Evolutionary conservation across 768 basidiomycete species (phyloP).

Genomic region (Lentinula aciculospora): DNA sequence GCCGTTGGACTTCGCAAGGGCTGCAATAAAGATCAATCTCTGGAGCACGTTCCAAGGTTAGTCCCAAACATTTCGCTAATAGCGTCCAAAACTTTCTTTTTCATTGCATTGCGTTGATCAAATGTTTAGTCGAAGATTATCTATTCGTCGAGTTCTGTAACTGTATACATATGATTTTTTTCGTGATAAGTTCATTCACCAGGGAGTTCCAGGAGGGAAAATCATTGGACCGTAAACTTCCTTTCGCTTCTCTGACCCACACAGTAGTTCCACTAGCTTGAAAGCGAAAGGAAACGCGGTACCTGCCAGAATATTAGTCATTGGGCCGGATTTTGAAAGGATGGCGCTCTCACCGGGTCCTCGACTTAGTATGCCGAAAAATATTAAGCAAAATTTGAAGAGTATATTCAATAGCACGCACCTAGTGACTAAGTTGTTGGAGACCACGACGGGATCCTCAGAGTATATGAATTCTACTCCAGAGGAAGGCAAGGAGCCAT

Average conservation of each 20-base stretch:
- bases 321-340: background rate
- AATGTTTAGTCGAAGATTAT: too few relatives aligned
- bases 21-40: slow-evolving; percentile 42
- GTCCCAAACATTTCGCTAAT: slow-evolving; percentile 6
- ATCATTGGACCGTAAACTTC: slow-evolving; percentile 66
- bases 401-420: slow-evolving; percentile 18
- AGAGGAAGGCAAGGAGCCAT: background rate
- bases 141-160: background rate
- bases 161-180: background rate
- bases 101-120: too few relatives aligned
- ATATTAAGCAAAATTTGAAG: background rate
- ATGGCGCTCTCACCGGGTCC: slow-evolving; percentile 50
- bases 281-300: slow-evolving; percentile 76
- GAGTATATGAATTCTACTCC: slow-evolving; percentile 58
- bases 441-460: slow-evolving; percentile 70
- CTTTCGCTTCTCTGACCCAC: slow-evolving; percentile 54
- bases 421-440: slow-evolving; percentile 76
- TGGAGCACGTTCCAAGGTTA: slow-evolving; percentile 31
- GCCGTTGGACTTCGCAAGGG: slow-evolving; percentile 38
- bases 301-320: slow-evolving; percentile 29
- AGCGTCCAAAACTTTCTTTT: background rate
- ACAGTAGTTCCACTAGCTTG: slow-evolving; percentile 66
- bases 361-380: slow-evolving; percentile 36
- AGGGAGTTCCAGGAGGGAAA: slow-evolving; percentile 54
- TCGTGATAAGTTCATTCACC: slow-evolving; percentile 19